Conservation (phyloP, 1,284 basidiomycete species). For the Heliocybe sulcata region DNA sequence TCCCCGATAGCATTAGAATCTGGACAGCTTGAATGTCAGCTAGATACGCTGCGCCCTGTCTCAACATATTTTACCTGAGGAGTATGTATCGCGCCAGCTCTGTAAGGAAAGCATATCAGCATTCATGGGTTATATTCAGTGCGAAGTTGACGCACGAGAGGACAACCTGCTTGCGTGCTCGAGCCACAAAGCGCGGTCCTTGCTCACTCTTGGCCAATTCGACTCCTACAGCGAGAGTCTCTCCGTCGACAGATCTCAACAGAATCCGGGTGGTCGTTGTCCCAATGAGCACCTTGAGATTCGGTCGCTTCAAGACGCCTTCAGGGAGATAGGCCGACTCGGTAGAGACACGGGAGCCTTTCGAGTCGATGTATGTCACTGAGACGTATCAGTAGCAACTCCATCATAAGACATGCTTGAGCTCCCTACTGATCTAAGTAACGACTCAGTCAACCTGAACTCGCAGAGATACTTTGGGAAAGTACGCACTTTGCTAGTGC, state of each 20-base stretch:
- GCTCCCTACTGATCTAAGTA: constrained; percentile 15
- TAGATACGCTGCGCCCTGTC: not conserved
- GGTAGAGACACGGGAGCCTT: constrained; percentile 49
- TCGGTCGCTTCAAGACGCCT: constrained; percentile 50
- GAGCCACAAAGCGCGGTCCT: constrained; percentile 32
- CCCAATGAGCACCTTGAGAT: constrained; percentile 46
- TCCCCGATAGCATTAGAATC: constrained; percentile 66
- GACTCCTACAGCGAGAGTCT: constrained; percentile 49
- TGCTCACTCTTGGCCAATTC: constrained; percentile 37
- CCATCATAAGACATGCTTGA: not conserved
- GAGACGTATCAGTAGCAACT: constrained; percentile 4
- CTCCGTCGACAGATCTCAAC: constrained; percentile 9
- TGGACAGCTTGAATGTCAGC: constrained; percentile 17
- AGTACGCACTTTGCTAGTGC: constrained; percentile 39
- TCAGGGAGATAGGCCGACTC: constrained; percentile 68
- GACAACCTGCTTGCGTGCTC: constrained; percentile 51
- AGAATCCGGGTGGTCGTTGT: not conserved
- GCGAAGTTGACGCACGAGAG: constrained; percentile 38
- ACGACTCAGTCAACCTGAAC: not conserved
- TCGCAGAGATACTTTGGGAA: not conserved
- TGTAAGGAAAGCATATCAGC: constrained; percentile 16
- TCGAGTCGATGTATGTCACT: constrained; percentile 59
- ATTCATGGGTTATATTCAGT: not conserved
- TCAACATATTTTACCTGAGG: constrained; percentile 39
- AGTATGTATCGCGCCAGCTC: constrained; percentile 57